Evolutionary conservation across 805 yeast species (phyloP).

Genomic region (Wickerhamomyces bovis): DNA sequence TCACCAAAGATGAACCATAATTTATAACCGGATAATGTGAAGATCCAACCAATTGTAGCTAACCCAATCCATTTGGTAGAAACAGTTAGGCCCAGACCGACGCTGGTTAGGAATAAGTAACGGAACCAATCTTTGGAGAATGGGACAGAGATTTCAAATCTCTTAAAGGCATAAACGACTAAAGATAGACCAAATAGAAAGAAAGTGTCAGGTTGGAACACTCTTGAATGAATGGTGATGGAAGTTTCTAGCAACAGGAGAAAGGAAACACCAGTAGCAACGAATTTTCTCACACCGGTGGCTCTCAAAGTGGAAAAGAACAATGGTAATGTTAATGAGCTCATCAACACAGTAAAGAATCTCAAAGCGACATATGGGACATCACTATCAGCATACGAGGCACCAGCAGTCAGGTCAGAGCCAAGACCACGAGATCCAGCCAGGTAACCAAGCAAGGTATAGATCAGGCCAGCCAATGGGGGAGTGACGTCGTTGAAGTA

Average conservation of each 20-base stretch:
- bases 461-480: slow-evolving; percentile 58
- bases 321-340: slow-evolving; percentile 46
- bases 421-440: slow-evolving; percentile 44
- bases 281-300: slow-evolving; percentile 44
- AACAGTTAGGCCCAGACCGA: slow-evolving; percentile 46
- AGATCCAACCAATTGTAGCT: slow-evolving; percentile 62
- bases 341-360: slow-evolving; percentile 47
- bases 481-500: slow-evolving; percentile 72
- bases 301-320: slow-evolving; percentile 50
- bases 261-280: slow-evolving; percentile 45
- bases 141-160: slow-evolving; percentile 38
- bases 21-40: slow-evolving; percentile 35
- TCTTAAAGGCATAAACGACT: slow-evolving; percentile 45
- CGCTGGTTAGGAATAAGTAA: slow-evolving; percentile 41
- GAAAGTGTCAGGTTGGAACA: slow-evolving; percentile 39
- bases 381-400: slow-evolving; percentile 7
- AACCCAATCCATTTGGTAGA: slow-evolving; percentile 70
- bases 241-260: slow-evolving; percentile 57
- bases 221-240: slow-evolving; percentile 52
- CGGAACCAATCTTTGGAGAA: slow-evolving; percentile 49
- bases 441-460: slow-evolving; percentile 45
- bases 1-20: slow-evolving; percentile 74
- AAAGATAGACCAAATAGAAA: slow-evolving; percentile 41
- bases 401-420: slow-evolving; percentile 9
- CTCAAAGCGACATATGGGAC: slow-evolving; percentile 54